Evolutionary conservation across 441 rosid species (phyloP).

Genomic region (Corymbia citriodora): DNA sequence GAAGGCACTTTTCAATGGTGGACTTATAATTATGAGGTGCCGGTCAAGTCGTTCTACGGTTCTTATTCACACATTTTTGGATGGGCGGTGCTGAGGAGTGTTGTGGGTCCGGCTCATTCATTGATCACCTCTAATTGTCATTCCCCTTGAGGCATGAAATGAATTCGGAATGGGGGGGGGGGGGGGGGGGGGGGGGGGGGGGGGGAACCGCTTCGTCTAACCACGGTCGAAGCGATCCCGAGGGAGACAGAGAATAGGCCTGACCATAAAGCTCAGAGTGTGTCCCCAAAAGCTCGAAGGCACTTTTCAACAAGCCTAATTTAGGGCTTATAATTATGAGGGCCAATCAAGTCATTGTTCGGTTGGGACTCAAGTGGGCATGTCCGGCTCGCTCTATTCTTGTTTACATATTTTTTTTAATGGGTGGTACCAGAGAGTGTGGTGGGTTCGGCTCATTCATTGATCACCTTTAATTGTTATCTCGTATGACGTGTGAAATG

Average conservation of each 20-base stretch:
- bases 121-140: no score
- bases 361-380: neutral
- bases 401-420: neutral
- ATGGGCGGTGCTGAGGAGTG: no score
- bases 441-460: neutral
- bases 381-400: rapidly evolving
- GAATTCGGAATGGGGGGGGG: no score
- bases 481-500: rapidly evolving
- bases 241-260: neutral
- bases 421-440: neutral
- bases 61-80: neutral
- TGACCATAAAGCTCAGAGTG: neutral
- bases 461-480: neutral
- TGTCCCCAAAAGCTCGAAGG: neutral
- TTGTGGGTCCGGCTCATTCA: no score
- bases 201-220: neutral
- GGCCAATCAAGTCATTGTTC: neutral
- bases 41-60: neutral
- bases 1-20: neutral
- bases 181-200: neutral
- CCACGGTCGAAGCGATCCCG: neutral
- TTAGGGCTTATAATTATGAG: neutral
- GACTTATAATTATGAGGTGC: neutral
- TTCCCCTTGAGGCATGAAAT: no score
- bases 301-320: rapidly evolving